Conservation (phyloP, 2,329 filamentous ascomycete genomes). For the Escovopsis sp. region DNA sequence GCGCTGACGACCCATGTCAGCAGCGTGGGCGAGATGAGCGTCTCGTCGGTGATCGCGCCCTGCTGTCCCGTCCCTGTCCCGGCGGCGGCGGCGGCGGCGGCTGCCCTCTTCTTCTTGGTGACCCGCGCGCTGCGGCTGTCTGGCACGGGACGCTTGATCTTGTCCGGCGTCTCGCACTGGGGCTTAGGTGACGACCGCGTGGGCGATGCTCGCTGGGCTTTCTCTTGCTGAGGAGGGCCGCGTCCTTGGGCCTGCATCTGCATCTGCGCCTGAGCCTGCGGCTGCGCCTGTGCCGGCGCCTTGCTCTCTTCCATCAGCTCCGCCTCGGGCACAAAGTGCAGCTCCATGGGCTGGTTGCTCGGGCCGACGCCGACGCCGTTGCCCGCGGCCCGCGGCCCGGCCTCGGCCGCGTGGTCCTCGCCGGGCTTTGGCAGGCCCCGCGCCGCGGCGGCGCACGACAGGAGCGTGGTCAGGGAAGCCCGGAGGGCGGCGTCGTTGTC, state of each 20-base stretch:
- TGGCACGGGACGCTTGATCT: constrained; percentile 32
- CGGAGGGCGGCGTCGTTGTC: constrained; percentile 89
- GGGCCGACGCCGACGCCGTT: constrained; percentile 23
- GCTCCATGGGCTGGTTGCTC: constrained; percentile 39
- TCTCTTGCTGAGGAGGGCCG: constrained; percentile 12
- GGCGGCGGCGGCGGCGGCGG: constrained; percentile 5
- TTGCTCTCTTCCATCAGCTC: constrained; percentile 35
- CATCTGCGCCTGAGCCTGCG: constrained; percentile 4
- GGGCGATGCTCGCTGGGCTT: background rate
- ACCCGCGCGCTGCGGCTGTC: constrained; percentile 28
- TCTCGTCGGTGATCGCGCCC: constrained; percentile 16
- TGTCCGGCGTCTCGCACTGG: constrained; percentile 21
- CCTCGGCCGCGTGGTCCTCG: constrained; percentile 24
- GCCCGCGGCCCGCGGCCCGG: constrained; percentile 13
- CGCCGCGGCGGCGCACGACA: constrained; percentile 89
- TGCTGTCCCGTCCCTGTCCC: no score
- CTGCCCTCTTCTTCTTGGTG: constrained; percentile 42
- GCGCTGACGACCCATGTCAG: constrained; percentile 52
- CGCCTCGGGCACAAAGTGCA: constrained; percentile 46
- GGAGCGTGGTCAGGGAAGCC: constrained; percentile 82
- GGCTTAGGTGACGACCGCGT: constrained; percentile 14
- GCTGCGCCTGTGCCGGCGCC: constrained; percentile 8
- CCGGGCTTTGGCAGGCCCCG: constrained; percentile 59
- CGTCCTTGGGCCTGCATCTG: background rate
- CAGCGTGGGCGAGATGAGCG: constrained; percentile 42